These are phyloP conservation scores for Corymbia calophylla DNA, from an alignment of 441 rosid species.

Conservation along the genomic window DNA sequence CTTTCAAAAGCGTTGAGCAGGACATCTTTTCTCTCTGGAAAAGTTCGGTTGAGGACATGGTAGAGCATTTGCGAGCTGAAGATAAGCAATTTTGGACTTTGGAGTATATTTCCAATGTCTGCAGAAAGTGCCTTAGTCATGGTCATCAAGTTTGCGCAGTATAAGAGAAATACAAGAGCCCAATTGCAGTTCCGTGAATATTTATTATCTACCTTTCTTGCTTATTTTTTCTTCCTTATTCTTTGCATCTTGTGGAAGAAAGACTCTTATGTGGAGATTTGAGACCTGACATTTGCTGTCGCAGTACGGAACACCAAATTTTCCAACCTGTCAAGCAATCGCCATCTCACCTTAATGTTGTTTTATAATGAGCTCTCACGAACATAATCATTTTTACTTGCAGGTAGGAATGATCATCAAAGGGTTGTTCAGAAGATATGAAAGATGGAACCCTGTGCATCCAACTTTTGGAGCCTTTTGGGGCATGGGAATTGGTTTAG, in stretches of 20 bases:
- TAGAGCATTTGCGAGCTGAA: not conserved
- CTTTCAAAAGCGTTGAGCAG: not conserved
- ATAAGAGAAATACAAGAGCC: not conserved
- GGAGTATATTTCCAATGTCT: not conserved
- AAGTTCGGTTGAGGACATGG: not conserved
- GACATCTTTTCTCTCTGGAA: not conserved
- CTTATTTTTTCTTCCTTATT: not conserved
- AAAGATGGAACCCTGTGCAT: constrained; percentile 95
- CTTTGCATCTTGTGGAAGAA: not conserved
- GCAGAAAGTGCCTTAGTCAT: not conserved
- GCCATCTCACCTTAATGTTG: not conserved
- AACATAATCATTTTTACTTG: not conserved
- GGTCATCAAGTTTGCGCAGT: not conserved
- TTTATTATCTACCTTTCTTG: not conserved
- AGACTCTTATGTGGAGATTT: not conserved
- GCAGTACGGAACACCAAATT: not conserved
- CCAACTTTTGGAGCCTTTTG: constrained; percentile 88
- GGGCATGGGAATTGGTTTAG: constrained; percentile 93
- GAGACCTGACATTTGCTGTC: not conserved
- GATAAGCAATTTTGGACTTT: not conserved
- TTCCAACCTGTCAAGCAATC: not conserved
- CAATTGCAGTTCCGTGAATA: not conserved
- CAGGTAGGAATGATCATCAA: constrained; percentile 73
- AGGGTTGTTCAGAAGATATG: constrained; percentile 66
- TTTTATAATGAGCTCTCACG: not conserved